A percentile compares a stretch with the other conserved stretches of the same genome.
These are phyloP conservation scores for Blastobotrys buckinghamii DNA, from an alignment of 1,139 yeast species.

Conservation along the genomic window DNA sequence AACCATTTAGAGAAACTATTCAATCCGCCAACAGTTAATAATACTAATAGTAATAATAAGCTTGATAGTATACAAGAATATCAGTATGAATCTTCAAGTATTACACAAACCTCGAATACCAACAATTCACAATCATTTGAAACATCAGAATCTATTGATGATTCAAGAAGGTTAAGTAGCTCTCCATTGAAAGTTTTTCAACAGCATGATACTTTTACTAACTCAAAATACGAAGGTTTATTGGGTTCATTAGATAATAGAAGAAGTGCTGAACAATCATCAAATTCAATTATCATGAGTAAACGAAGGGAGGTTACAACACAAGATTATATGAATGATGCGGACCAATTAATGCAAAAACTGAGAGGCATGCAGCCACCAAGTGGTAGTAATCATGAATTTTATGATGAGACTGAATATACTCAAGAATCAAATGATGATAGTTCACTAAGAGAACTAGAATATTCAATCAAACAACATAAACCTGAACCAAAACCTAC, in stretches of 20 bases:
- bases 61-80: constrained; percentile 12
- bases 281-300: background rate
- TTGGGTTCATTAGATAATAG: constrained; percentile 19
- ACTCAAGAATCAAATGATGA: constrained; percentile 11
- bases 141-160: constrained; percentile 7
- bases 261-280: constrained; percentile 4
- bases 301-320: constrained; percentile 12
- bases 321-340: constrained; percentile 21
- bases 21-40: constrained; percentile 10
- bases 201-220: constrained; percentile 26
- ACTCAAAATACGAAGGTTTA: constrained; percentile 23
- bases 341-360: constrained; percentile 12
- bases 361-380: constrained; percentile 11
- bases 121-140: constrained; percentile 4
- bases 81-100: background rate
- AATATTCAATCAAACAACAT: constrained; percentile 15
- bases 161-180: constrained; percentile 12
- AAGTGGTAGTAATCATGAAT: background rate
- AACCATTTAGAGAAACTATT: constrained; percentile 8
- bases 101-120: background rate
- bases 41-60: background rate
- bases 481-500: constrained; percentile 9
- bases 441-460: constrained; percentile 13
- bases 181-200: constrained; percentile 26
- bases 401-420: constrained; percentile 7